Base-by-base conservation (phyloP, 495 filamentous ascomycete species). In the Aspergillus nanangensis region DNA sequence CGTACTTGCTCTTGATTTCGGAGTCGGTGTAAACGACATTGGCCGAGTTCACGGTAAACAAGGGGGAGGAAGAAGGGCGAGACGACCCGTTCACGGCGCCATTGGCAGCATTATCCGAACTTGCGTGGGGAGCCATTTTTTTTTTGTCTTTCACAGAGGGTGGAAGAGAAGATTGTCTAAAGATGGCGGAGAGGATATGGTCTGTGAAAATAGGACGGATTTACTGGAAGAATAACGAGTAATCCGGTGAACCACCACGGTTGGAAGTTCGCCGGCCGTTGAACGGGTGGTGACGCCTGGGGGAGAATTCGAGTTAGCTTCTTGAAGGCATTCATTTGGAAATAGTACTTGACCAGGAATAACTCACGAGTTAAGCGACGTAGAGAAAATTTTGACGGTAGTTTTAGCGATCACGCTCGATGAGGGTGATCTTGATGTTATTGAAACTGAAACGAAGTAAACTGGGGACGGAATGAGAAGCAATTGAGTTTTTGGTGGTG, bases 181-280 rank as follows among this genome's bases (percentile, higher is more conserved):
- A 17, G 31, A 47, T 38, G 50, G 42, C 35, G 21, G 41, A 17
- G 39, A 45, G 50, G 40, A 45, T 37, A 45, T 55, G 42, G 29
- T 49, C 37, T 34, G 47, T 45, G 36, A 43, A 38, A 44, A 32
- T 46, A 41, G 33, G 35, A 63, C 51, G 47, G 48, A 45, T 57
- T 66, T 67, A 70, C 56, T 78, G 84, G 84, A 87, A 61, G 67
- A 56, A 77, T 75, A 75, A 77, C 55, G 77, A 70, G 58, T 80
- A 81, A 73, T 93, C 90, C 80, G 88, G 85, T 82, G 86, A 81
- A 67, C 86, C 82, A 72, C 88, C 90, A 66, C 87, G 80, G 65
- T 85, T 80, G 70, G 89, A 84, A 81, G 88, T 86, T 80, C 91
- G 92, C 77, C 88, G 89, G 83, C 86, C 87, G 81, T 94, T 92